Base-by-base conservation (phyloP, 495 filamentous ascomycete genomes). In the Aspergillus mulundensis region DNA sequence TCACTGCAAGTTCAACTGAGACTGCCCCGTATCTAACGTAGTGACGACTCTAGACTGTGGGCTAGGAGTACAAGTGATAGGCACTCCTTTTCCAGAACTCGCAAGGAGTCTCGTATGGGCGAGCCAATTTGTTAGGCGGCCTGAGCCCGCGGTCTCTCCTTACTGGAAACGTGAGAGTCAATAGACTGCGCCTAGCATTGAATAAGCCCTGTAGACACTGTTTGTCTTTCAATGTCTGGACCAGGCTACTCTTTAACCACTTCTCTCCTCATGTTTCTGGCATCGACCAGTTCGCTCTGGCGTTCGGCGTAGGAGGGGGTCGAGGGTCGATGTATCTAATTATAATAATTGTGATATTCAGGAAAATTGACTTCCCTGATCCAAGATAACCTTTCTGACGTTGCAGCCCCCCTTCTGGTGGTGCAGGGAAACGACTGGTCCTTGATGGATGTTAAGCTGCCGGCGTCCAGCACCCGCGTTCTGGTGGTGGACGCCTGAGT, bases 141-240 rank as follows among this genome's bases (percentile, higher is more conserved):
- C 62, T 65, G 54, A 61, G 59, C 54, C 59, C 32, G 32, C 32
- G 12, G 32, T 11, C 32, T 36, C 32, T 36, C 62, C 62, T 65
- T 65, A 65, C 62, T 65, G 62, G 52, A 60, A 57, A 50, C 25
- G 49, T 41, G 55, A 59, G 61, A 64, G 58, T 61, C 36, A 61
- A 57, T 59, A 56, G 8, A 43, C 32, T 20, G 15, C 28, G 21
- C 39, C 38, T 57, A 23, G 38, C 19, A 46, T 36, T 2, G 12
- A 36, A 7, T 14, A 36, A 36, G 32, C 2, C 32, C 2, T 36
- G 32, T 36, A 36, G 11, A 36, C 2, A 11, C 32, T 36, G 8
- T 36, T 36, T 36, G 32, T 36, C 32, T 36, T 36, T n/a, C n/a
- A n/a, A n/a, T n/a, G n/a, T n/a, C 32, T 15, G 3, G 32, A 10